These are phyloP conservation scores for Steccherinum ochraceum DNA, from an alignment of 768 basidiomycete genomes.

Conservation along the genomic window DNA sequence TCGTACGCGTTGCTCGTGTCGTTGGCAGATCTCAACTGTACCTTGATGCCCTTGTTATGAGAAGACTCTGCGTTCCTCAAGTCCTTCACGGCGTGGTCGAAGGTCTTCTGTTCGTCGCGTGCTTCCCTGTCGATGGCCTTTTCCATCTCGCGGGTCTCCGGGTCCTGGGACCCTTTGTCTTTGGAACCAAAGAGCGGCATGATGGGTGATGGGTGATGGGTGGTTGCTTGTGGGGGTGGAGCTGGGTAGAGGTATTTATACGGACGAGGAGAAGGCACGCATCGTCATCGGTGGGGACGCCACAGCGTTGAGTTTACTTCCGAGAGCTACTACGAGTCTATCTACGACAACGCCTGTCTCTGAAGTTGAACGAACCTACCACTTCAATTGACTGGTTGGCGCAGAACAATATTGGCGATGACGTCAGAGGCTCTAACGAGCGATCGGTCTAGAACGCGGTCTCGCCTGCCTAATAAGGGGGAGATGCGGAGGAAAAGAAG, in stretches of 20 bases:
- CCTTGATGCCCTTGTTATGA: slow-evolving; percentile 47
- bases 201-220: slow-evolving; percentile 6
- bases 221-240: slow-evolving; percentile 1
- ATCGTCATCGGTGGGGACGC: too few relatives aligned
- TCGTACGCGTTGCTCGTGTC: too few relatives aligned
- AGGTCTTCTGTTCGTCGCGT: slow-evolving; percentile 40
- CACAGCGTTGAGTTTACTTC: too few relatives aligned
- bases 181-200: slow-evolving; percentile 23
- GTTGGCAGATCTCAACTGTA: too few relatives aligned
- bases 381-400: too few relatives aligned
- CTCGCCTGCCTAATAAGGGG: too few relatives aligned
- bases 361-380: too few relatives aligned
- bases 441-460: not conserved
- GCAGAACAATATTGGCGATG: too few relatives aligned
- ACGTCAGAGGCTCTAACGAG: not conserved
- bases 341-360: too few relatives aligned
- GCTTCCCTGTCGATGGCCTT: slow-evolving; percentile 42
- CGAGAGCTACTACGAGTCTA: too few relatives aligned
- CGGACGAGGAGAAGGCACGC: too few relatives aligned
- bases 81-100: slow-evolving; percentile 51
- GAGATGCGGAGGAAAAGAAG: too few relatives aligned
- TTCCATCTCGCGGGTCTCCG: slow-evolving; percentile 34
- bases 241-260: not conserved
- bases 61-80: slow-evolving; percentile 47
- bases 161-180: slow-evolving; percentile 16